Evolutionary conservation across 2,329 filamentous ascomycete genomes (phyloP), one percentile per base, ranked within the genome.

Genomic region (Oidium heveae): DNA sequence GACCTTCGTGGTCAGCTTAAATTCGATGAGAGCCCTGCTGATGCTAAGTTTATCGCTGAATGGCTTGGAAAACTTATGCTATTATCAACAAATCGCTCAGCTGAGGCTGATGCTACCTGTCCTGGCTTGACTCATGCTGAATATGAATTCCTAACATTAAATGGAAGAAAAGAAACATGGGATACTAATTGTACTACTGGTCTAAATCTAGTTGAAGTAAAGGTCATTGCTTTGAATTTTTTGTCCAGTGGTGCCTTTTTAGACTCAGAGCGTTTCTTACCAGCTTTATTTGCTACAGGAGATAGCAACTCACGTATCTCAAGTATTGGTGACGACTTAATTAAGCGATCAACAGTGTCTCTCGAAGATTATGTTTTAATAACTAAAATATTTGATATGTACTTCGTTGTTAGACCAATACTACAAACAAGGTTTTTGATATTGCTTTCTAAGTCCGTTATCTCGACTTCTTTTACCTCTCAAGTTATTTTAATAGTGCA

Each of bases 231-330:
- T 5, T 73, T 82, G 5, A 77, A 73, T 22, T 79, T 96, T 55
- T 70, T 98, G 20, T 79, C 84, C 2, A 94, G 86, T 63, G 87
- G 86, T 4, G 80, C 88, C 7, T 96, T 98, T 66, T 80, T 71
- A 0, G 86, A 95, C 57, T 69, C 78, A 0, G 85, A 96, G 63
- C 80, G 87, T 34, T 86, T 95, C 61, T 66, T 95, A 13, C 83
- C 89, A 0, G 83, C 86, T 0, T 68, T 96, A 0, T 87, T 84
- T 64, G 87, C 88, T 5, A 82, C 86, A 28, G 81, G 86, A 0
- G 88, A 88, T 66, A 71, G 80, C 1, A 91, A 95, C 59, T 86
- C 81, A 37, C 77, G 82, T 9, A 80, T 95, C 39, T 80, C 84
- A 12, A 79, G 83, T n/a, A 70, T 86, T n/a, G 89, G 85, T 0